phyloP scores from a whole-genome alignment of 2,329 filamentous ascomycete species.

The Pseudonectria buxi region DNA sequence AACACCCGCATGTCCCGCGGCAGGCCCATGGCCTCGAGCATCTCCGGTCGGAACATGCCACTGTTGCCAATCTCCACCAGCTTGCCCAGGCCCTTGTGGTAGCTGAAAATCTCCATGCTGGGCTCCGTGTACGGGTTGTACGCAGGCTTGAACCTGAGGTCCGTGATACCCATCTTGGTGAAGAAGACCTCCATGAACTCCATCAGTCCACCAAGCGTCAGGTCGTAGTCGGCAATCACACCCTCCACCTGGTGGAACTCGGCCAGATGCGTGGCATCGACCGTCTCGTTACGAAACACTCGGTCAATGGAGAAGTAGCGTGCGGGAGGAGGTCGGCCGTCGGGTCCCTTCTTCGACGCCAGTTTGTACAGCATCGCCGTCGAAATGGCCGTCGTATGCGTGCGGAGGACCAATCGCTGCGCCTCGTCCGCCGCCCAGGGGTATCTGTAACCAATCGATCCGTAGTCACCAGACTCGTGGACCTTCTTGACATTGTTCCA shows the following conservation, averaged over 20 bases:
- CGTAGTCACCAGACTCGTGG: conserved; percentile 86
- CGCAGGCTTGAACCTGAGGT: conserved; percentile 91
- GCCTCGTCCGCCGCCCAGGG: conserved; percentile 87
- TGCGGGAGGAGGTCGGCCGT: conserved; percentile 59
- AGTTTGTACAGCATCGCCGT: conserved; percentile 88
- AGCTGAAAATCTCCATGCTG: conserved; percentile 97
- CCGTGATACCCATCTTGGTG: conserved; percentile 81
- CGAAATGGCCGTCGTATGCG: conserved; percentile 90
- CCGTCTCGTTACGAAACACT: conserved; percentile 95
- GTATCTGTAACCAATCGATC: conserved; percentile 93
- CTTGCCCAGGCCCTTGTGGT: conserved; percentile 81
- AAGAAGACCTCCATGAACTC: conserved; percentile 95
- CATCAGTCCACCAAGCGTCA: conserved; percentile 89
- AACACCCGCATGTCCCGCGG: conserved; percentile 90
- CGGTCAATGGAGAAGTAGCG: conserved; percentile 98
- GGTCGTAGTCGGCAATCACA: conserved; percentile 92
- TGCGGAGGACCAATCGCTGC: conserved; percentile 80
- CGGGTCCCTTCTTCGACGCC: conserved; percentile 70
- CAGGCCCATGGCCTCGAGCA: conserved; percentile 91
- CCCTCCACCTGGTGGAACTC: conserved; percentile 99
- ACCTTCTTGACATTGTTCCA: conserved; percentile 83
- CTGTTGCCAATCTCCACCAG: conserved; percentile 97
- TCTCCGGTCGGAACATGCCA: conserved; percentile 98
- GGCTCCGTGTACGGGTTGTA: conserved; percentile 96
- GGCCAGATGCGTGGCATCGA: conserved; percentile 92